Evolutionary conservation across 176 grass and related monocot genomes (phyloP), one percentile per base, ranked within the genome.

Genomic region (Stipa capillata): DNA sequence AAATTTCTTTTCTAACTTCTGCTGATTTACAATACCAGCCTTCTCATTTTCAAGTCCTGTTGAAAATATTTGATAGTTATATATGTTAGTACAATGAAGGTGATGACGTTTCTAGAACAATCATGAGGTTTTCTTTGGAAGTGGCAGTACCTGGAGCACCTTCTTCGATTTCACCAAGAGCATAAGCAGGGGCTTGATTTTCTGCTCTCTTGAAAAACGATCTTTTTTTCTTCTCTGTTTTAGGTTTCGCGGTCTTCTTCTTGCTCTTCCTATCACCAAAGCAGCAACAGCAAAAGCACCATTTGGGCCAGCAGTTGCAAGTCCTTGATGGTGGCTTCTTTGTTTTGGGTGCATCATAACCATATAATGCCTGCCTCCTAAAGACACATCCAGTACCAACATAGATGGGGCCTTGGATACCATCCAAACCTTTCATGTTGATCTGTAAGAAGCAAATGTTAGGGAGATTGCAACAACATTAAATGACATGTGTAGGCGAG

Each of bases 341-440:
- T 31, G 66, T 69, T 47, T 69, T 69, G 66, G 66, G 66, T 50
- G 91, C 91, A 87, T 97, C 94, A 74, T 94, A 94, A 9, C 94
- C 94, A 39, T 97, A 97, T 25, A 97, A 80, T 2, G 94, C 94
- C 85, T 97, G 87, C 76, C 94, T 87, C 58, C 93, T 97, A 58
- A 97, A 97, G 79, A 89, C 91, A 80, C 91, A 97, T 65, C 94
- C 91, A 54, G 91, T 97, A 25, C 94, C 94, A 68, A 97, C 94
- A 61, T 94, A 94, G 18, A 90, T 83, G 70, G 94, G 94, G 36
- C 94, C 94, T 74, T 97, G 94, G 83, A 97, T 97, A 20, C 94
- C 94, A 67, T 97, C 94, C 82, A 94, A 83, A 87, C 94, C 94
- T 80, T 94, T 97, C 94, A 97, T 89, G 51, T 97, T 94, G 36